Evolutionary conservation across 805 yeast genomes (phyloP).

Genomic region (Groenewaldozyma tartarivorans): DNA sequence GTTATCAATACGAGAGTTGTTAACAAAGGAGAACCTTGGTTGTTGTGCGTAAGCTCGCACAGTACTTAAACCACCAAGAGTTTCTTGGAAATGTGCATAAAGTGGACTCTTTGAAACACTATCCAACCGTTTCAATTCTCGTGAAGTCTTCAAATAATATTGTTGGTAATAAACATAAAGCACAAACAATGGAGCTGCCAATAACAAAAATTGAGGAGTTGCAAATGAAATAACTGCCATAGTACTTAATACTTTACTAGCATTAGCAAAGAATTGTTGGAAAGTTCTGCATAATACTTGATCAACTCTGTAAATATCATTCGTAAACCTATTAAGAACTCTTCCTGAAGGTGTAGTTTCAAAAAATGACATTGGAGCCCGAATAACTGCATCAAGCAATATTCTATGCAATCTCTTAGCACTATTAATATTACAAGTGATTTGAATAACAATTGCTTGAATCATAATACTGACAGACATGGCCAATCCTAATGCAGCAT

Average conservation of each 20-base stretch:
- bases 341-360: slow-evolving; percentile 96
- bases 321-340: slow-evolving; percentile 81
- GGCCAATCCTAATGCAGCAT: slow-evolving; percentile 63
- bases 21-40: slow-evolving; percentile 50
- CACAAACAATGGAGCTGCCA: slow-evolving; percentile 56
- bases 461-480: slow-evolving; percentile 51
- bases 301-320: slow-evolving; percentile 83
- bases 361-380: slow-evolving; percentile 92
- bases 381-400: slow-evolving; percentile 65
- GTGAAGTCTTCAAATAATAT: slow-evolving; percentile 57
- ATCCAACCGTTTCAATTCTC: slow-evolving; percentile 73
- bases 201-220: slow-evolving; percentile 76
- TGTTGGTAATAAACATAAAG: slow-evolving; percentile 64
- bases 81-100: slow-evolving; percentile 76
- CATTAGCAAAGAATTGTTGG: slow-evolving; percentile 31
- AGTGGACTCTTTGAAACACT: slow-evolving; percentile 68
- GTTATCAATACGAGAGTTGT: slow-evolving; percentile 53
- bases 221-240: slow-evolving; percentile 71
- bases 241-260: slow-evolving; percentile 46
- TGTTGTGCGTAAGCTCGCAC: slow-evolving; percentile 65
- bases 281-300: slow-evolving; percentile 46
- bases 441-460: slow-evolving; percentile 66
- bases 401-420: slow-evolving; percentile 59
- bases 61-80: slow-evolving; percentile 68
- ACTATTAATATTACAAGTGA: slow-evolving; percentile 73